Base-by-base conservation (phyloP, 192 early-diverging fungal species). In the Lunasporangiospora selenospora region DNA sequence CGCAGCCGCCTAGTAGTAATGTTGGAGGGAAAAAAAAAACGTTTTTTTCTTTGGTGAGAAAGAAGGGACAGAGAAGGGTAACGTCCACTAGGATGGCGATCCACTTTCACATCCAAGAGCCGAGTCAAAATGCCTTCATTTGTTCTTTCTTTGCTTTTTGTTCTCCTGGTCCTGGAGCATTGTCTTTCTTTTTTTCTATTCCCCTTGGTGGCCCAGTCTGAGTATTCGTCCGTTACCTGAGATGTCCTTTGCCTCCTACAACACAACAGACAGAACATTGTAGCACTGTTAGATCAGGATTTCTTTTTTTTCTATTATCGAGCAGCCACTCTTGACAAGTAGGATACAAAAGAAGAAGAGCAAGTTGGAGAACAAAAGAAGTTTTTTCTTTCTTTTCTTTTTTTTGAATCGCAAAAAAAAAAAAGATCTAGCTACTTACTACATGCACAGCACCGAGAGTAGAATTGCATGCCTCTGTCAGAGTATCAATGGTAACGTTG, bases 1-100 rank as follows among this genome's bases (percentile, higher is more conserved):
- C 93, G 79, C 93, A 95, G 18, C 93, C 93, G 53, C 89, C 88
- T 58, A 83, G 79, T n/a, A 75, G 79, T 19, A n/a, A n/a, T 15
- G 0, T 36, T 30, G 12, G n/a, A 37, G 12, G 30, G 0, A 53
- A 40, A 49, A 42, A 19, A 31, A 50, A 31, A n/a, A n/a, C n/a
- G n/a, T n/a, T n/a, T n/a, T n/a, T n/a, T n/a, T n/a, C n/a, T n/a
- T n/a, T n/a, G n/a, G n/a, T n/a, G n/a, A 36, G 10, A 48, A n/a
- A 39, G 5, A 50, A n/a, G 15, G 15, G 18, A 53, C 23, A 40
- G 21, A 40, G 27, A 23, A 12, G 18, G 1, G 32, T 24, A 34
- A 23, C 36, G 15, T 23, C 7, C 12, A 23, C 33, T 38, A 41
- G 15, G 41, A 40, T 15, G 26, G 26, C 15, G 41, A 55, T 48